Percentiles rank a stretch among this genome's conserved stretches.
phyloP scores from a whole-genome alignment of 768 basidiomycete species.

The Rhodosporidiobolus odoratus region DNA sequence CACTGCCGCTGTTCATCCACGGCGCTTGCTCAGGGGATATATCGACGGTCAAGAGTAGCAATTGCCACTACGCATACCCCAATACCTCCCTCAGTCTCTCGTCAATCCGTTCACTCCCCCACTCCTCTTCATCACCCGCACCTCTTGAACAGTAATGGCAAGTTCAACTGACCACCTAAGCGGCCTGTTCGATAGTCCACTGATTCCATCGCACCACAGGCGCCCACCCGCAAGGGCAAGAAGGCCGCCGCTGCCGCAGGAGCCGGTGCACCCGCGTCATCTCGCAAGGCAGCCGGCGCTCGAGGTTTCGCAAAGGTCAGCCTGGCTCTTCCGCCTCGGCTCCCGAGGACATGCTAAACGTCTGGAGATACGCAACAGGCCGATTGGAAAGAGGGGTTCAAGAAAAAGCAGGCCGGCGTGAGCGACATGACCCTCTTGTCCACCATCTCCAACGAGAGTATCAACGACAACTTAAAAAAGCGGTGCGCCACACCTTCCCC shows the following conservation, averaged over 20 bases:
- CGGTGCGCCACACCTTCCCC: constrained; percentile 53
- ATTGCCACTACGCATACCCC: too few species aligned
- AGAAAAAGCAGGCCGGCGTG: constrained; percentile 97
- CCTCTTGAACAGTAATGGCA: too few species aligned
- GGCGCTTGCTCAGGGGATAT: too few species aligned
- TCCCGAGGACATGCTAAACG: not conserved
- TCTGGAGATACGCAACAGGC: constrained; percentile 56
- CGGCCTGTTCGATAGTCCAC: too few species aligned
- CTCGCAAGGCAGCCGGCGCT: constrained; percentile 21
- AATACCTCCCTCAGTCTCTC: too few species aligned
- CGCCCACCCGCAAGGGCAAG: constrained; percentile 32
- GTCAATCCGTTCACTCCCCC: too few species aligned
- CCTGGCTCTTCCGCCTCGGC: accelerated
- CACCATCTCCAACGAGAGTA: constrained; percentile 92
- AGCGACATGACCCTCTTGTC: constrained; percentile 97
- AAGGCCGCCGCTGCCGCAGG: constrained; percentile 21
- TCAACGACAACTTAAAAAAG: constrained; percentile 97
- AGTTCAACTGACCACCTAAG: too few species aligned
- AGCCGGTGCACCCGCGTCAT: constrained; percentile 14
- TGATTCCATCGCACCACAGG: too few species aligned
- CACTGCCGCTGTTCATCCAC: too few species aligned
- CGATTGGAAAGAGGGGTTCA: constrained; percentile 99
- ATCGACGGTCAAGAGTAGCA: too few species aligned
- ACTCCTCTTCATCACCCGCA: too few species aligned
- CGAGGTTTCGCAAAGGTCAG: constrained; percentile 33